Evolutionary conservation across 345 rosid genomes (phyloP).

Genomic region (Eucalyptus fibrosa): DNA sequence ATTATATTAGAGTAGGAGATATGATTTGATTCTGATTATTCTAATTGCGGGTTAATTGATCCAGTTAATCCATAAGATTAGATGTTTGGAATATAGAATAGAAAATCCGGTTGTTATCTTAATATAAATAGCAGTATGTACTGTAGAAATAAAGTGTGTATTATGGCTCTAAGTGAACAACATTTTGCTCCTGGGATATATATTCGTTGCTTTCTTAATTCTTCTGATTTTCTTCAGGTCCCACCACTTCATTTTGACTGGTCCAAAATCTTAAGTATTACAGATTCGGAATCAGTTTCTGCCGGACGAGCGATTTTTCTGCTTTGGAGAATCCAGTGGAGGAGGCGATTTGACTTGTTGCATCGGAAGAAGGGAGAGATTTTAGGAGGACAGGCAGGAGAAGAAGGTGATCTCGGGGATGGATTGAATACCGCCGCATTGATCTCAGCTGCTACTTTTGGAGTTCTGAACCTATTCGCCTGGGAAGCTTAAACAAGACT

Average conservation of each 20-base stretch:
- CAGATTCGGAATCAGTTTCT: neutral
- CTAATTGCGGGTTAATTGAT: too few relatives aligned
- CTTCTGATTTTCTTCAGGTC: too few relatives aligned
- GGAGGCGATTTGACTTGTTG: neutral
- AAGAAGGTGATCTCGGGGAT: neutral
- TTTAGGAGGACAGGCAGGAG: neutral
- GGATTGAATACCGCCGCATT: neutral
- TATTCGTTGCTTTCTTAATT: too few relatives aligned
- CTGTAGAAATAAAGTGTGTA: too few relatives aligned
- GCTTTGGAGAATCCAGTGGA: neutral
- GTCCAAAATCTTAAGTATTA: too few relatives aligned
- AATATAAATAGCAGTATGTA: too few relatives aligned
- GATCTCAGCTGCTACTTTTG: neutral
- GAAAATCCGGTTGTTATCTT: too few relatives aligned
- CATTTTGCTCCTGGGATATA: accelerated
- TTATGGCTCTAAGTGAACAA: too few relatives aligned
- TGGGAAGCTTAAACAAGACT: neutral
- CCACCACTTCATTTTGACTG: too few relatives aligned
- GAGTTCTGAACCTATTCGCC: neutral
- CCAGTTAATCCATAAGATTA: accelerated
- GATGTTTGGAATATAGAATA: too few relatives aligned
- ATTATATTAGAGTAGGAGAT: too few relatives aligned
- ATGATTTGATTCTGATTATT: too few relatives aligned
- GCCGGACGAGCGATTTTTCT: neutral
- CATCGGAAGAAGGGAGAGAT: neutral